phyloP scores from a whole-genome alignment of 371 early-diverging fungal genomes.

The Circinella umbellata region DNA sequence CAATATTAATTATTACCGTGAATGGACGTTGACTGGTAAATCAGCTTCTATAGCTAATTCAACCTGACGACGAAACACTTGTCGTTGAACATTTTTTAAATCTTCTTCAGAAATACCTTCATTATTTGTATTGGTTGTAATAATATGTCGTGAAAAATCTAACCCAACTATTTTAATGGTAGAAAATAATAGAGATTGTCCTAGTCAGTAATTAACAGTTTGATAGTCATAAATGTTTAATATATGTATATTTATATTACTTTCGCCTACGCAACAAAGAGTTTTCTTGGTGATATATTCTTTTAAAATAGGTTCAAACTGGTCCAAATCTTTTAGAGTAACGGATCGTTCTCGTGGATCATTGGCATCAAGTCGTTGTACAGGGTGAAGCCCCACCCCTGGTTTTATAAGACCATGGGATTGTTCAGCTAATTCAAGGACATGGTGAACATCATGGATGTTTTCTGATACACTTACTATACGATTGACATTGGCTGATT shows the following conservation, averaged over 20 bases:
- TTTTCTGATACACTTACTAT: slow-evolving; percentile 54
- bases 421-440: slow-evolving; percentile 39
- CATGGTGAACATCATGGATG: slow-evolving; percentile 44
- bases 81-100: slow-evolving; percentile 55
- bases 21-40: slow-evolving; percentile 73
- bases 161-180: slow-evolving; percentile 52
- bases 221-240: no score
- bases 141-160: slow-evolving; percentile 69
- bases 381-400: slow-evolving; percentile 53
- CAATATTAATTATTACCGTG: slow-evolving; percentile 33
- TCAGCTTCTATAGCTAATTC: slow-evolving; percentile 52
- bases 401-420: slow-evolving; percentile 46
- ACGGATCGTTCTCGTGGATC: slow-evolving; percentile 34
- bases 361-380: slow-evolving; percentile 40
- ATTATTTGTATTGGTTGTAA: slow-evolving; percentile 32
- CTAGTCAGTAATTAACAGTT: no score
- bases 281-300: slow-evolving; percentile 26
- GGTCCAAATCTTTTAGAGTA: slow-evolving; percentile 37
- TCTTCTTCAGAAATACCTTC: slow-evolving; percentile 38
- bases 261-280: slow-evolving; percentile 56
- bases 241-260: slow-evolving; percentile 12
- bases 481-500: slow-evolving; percentile 34
- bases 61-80: slow-evolving; percentile 60
- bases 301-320: slow-evolving; percentile 41
- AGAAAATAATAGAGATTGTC: neutral